phyloP scores from a whole-genome alignment of 108 stramenopile genomes.

The Skeletonema tropicum region DNA sequence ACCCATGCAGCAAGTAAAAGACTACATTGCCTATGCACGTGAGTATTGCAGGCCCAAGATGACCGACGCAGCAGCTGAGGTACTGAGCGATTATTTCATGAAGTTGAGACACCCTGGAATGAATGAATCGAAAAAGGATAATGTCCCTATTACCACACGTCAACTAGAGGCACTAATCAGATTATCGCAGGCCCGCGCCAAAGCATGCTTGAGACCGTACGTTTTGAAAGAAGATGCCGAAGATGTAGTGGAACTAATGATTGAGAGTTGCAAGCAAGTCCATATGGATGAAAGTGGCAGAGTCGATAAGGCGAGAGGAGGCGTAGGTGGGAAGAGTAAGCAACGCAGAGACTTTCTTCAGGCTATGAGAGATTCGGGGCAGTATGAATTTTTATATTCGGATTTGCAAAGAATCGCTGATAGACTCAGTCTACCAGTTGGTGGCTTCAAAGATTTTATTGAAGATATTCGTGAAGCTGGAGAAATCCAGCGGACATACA shows the following conservation, averaged over 20 bases:
- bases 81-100: constrained; percentile 93
- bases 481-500: constrained; percentile 56
- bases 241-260: constrained; percentile 95
- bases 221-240: constrained; percentile 94
- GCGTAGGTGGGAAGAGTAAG: constrained; percentile 80
- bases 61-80: constrained; percentile 79
- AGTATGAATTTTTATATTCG: constrained; percentile 54
- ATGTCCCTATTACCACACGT: constrained; percentile 95
- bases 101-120: constrained; percentile 61
- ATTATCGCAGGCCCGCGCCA: constrained; percentile 94
- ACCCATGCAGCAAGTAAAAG: constrained; percentile 83
- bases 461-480: constrained; percentile 75
- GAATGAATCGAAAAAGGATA: constrained; percentile 55
- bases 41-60: constrained; percentile 93
- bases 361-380: constrained; percentile 32
- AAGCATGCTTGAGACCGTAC: constrained; percentile 89
- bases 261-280: constrained; percentile 65
- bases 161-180: constrained; percentile 97
- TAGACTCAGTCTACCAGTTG: constrained; percentile 56
- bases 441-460: constrained; percentile 70
- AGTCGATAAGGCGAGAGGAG: constrained; percentile 73
- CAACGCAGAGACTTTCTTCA: constrained; percentile 54
- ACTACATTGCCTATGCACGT: constrained; percentile 96
- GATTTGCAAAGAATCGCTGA: constrained; percentile 76
- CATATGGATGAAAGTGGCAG: constrained; percentile 75